Percentiles rank a stretch among this genome's conserved stretches.
Evolutionary conservation across 352 stramenopile genomes (phyloP).

Genomic region (Globisporangium paroecandrum): DNA sequence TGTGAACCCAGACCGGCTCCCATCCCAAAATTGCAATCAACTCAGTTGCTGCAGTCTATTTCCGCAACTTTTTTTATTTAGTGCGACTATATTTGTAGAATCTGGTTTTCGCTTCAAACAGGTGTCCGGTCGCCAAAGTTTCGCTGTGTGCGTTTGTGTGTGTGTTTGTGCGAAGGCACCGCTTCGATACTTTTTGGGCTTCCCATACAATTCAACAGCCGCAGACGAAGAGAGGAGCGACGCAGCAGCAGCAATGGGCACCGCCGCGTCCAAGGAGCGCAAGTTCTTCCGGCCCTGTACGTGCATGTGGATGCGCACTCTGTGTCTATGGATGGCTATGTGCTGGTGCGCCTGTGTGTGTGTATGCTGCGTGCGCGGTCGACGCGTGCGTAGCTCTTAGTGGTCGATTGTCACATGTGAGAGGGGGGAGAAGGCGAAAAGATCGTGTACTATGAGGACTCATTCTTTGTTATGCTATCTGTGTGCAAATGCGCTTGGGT

Average conservation of each 20-base stretch:
- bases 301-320: conserved; percentile 12
- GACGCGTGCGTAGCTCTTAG: conserved; percentile 1
- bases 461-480: neutral
- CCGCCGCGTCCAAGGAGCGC: conserved; percentile 41
- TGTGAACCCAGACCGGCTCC: neutral
- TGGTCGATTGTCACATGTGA: neutral
- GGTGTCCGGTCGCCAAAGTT: conserved; percentile 6
- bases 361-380: neutral
- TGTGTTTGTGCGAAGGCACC: neutral
- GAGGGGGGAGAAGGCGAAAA: neutral
- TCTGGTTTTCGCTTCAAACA: conserved; percentile 1
- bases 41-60: neutral
- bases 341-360: neutral
- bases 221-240: neutral
- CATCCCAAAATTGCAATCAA: neutral
- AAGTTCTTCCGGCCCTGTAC: conserved; percentile 52
- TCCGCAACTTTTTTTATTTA: too few relatives aligned
- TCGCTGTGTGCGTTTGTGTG: conserved; percentile 1
- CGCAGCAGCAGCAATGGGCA: conserved; percentile 29
- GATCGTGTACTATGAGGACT: neutral
- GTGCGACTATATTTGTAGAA: neutral
- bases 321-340: conserved; percentile 5
- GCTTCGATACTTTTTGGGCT: conserved; percentile 11
- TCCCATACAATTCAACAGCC: conserved; percentile 4
- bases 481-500: neutral